Conservation (phyloP, 2,329 filamentous ascomycete genomes). For the Pseudodiploospora longispora region DNA sequence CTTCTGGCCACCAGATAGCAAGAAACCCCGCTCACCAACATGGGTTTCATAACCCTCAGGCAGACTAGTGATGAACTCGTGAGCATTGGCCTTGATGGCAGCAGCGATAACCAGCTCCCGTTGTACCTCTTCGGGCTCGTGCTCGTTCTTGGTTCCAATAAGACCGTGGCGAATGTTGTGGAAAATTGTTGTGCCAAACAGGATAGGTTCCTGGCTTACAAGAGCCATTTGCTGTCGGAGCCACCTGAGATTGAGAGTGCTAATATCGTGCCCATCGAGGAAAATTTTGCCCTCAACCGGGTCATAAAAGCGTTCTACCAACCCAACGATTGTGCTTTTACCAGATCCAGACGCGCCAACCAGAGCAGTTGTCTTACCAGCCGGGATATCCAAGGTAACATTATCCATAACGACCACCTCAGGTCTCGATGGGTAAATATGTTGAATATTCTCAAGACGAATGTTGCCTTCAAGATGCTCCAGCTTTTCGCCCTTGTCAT, state of each 20-base stretch:
- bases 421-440: conserved; percentile 89
- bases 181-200: conserved; percentile 85
- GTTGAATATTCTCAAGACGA: conserved; percentile 73
- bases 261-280: conserved; percentile 77
- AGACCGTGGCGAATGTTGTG: conserved; percentile 83
- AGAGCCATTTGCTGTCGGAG: conserved; percentile 85
- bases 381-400: conserved; percentile 71
- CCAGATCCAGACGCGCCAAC: conserved; percentile 92
- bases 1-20: conserved; percentile 91
- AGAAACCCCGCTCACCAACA: conserved; percentile 86
- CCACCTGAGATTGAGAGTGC: conserved; percentile 79
- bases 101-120: conserved; percentile 67
- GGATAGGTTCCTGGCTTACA: conserved; percentile 85
- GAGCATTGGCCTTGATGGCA: conserved; percentile 85
- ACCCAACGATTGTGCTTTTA: conserved; percentile 88
- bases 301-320: conserved; percentile 91
- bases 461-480: conserved; percentile 69
- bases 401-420: conserved; percentile 84
- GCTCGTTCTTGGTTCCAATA: conserved; percentile 72
- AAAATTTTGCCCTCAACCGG: conserved; percentile 73
- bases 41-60: conserved; percentile 89
- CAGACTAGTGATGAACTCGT: conserved; percentile 77
- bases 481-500: conserved; percentile 59
- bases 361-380: conserved; percentile 88
- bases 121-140: conserved; percentile 57